Conservation (phyloP, 768 basidiomycete genomes). For the Chalciporus pseudorubinellus region DNA sequence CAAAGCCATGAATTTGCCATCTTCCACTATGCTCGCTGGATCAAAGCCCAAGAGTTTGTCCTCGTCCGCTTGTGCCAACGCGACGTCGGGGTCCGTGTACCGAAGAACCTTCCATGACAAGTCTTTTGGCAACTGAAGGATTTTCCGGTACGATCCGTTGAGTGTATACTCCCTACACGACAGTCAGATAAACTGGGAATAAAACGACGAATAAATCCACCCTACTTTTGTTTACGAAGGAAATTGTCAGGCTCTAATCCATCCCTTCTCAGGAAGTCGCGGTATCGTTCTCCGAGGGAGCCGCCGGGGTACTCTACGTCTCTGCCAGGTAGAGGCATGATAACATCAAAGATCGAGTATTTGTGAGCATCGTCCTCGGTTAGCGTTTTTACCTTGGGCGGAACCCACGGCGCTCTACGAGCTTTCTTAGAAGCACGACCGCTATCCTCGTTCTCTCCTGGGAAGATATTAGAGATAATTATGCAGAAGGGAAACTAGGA, state of each 20-base stretch:
- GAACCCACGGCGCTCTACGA: slow-evolving; percentile 47
- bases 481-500: slow-evolving; percentile 3
- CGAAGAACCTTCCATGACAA: slow-evolving; percentile 78
- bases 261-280: slow-evolving; percentile 76
- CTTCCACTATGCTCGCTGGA: slow-evolving; percentile 58
- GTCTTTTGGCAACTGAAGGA: slow-evolving; percentile 80
- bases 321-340: slow-evolving; percentile 96
- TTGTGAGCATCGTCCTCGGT: slow-evolving; percentile 74
- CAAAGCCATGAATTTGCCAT: slow-evolving; percentile 84
- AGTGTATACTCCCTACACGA: slow-evolving; percentile 80
- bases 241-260: slow-evolving; percentile 91
- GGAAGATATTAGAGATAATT: slow-evolving; percentile 12
- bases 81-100: slow-evolving; percentile 92
- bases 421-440: slow-evolving; percentile 19
- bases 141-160: slow-evolving; percentile 89
- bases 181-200: slow-evolving; percentile 4
- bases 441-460: slow-evolving; percentile 20
- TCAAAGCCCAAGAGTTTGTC: slow-evolving; percentile 85
- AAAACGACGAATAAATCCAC: not conserved
- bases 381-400: slow-evolving; percentile 74
- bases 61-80: slow-evolving; percentile 93
- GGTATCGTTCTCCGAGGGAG: slow-evolving; percentile 79
- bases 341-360: slow-evolving; percentile 89
- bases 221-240: slow-evolving; percentile 84
- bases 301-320: slow-evolving; percentile 93